phyloP scores from a whole-genome alignment of 1,284 basidiomycete genomes.

The Afroboletus lepidellus region DNA sequence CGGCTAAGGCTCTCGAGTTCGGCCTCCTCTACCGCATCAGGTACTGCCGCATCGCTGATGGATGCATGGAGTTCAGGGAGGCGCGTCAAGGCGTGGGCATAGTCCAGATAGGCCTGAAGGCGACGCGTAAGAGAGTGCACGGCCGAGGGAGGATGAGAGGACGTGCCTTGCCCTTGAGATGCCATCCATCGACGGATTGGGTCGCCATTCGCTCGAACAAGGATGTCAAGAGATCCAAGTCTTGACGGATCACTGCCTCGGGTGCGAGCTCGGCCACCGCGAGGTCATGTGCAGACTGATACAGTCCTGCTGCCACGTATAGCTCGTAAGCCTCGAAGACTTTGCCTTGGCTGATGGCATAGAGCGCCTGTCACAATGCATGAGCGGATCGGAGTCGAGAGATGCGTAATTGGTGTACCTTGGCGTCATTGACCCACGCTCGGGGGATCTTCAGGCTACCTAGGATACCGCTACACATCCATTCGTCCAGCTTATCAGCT shows the following conservation, averaged over 20 bases:
- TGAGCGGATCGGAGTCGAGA: conserved; percentile 7
- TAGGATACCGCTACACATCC: conserved; percentile 69
- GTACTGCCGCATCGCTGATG: conserved; percentile 41
- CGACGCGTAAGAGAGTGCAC: conserved; percentile 7
- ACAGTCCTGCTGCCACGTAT: conserved; percentile 64
- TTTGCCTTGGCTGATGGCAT: conserved; percentile 61
- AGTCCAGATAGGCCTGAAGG: conserved; percentile 65
- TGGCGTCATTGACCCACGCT: conserved; percentile 86
- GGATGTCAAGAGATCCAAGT: conserved; percentile 70
- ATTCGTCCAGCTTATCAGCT: conserved; percentile 66
- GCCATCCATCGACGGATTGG: conserved; percentile 70
- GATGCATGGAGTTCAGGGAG: conserved; percentile 56
- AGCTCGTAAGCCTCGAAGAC: conserved; percentile 78
- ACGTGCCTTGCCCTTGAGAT: conserved; percentile 74
- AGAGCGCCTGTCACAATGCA: conserved; percentile 52
- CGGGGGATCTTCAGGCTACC: conserved; percentile 79
- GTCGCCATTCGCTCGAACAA: conserved; percentile 72
- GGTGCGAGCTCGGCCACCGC: conserved; percentile 68
- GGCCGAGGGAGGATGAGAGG: neutral
- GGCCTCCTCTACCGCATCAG: conserved; percentile 46
- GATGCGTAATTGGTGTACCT: conserved; percentile 45
- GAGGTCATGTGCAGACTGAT: conserved; percentile 45
- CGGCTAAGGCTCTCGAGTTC: conserved; percentile 63
- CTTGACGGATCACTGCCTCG: conserved; percentile 64
- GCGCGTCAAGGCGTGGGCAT: conserved; percentile 59